Conservation (phyloP, 495 filamentous ascomycete species). For the Podospora didyma region DNA sequence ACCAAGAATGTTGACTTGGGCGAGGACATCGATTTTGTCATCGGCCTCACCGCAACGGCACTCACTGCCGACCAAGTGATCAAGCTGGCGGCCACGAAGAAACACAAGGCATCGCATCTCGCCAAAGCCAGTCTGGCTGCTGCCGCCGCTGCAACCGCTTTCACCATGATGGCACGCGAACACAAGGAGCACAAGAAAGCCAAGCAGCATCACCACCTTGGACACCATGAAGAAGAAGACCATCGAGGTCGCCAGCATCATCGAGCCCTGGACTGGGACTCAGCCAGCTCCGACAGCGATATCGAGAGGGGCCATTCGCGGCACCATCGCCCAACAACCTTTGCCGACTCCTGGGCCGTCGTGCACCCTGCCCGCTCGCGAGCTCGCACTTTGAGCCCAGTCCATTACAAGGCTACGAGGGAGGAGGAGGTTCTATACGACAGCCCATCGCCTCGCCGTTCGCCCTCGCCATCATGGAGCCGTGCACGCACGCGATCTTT, state of each 20-base stretch:
- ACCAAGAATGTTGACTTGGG: conserved; percentile 17
- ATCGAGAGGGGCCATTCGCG: too few species aligned
- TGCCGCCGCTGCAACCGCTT: conserved; percentile 22
- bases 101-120: conserved; percentile 18
- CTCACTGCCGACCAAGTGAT: conserved; percentile 29
- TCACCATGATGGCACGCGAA: conserved; percentile 19
- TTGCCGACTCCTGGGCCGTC: too few species aligned
- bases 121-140: conserved; percentile 22
- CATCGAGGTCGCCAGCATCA: background rate
- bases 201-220: background rate
- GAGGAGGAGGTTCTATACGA: too few species aligned
- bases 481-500: too few species aligned
- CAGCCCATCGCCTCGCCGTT: too few species aligned
- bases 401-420: too few species aligned
- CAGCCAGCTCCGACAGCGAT: too few species aligned
- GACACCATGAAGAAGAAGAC: background rate
- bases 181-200: conserved; percentile 6
- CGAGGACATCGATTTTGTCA: conserved; percentile 40
- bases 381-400: too few species aligned
- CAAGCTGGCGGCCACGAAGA: conserved; percentile 13
- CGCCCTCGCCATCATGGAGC: too few species aligned
- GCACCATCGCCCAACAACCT: too few species aligned
- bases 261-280: too few species aligned
- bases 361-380: too few species aligned
- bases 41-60: conserved; percentile 39